Base-by-base conservation (phyloP, 2,329 filamentous ascomycete species). In the Fusarium lyarnte region DNA sequence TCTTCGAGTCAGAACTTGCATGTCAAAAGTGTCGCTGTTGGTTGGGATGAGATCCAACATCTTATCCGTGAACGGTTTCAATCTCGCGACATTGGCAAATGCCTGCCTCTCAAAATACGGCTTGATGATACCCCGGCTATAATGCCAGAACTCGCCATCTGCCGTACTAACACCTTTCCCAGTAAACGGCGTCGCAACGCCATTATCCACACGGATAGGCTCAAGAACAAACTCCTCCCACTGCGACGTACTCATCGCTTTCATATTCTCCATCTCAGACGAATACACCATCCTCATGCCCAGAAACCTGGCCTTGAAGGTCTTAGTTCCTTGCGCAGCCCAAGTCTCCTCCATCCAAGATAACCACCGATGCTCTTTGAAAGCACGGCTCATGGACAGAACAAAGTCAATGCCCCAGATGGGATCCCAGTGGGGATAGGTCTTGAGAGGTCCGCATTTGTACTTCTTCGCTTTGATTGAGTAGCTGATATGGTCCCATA, bases 181-280 rank as follows among this genome's bases (percentile, higher is more conserved):
- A 21, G 73, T 73, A 29, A 75, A 75, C 0, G 73, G 73, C 46
- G 66, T 65, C 4, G 63, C 63, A 4, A 70, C 69, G 2, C 66
- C 66, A 10, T 72, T 69, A 5, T 76, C 62, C 9, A 67, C 70
- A 14, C 73, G 68, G 31, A 74, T 75, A 0, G 73, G 72, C 43
- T 75, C 72, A 25, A 75, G 62, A 17, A 73, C 71, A 51, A 73
- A 74, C 33, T 69, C 66, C n/a, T 68, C 60, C 47, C 74, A 74
- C 23, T 74, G 72, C 27, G 73, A 74, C 11, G 73, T 73, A 7
- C 68, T 72, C 66, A 75, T 70, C 4, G 69, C 72, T 35, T 75
- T 75, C 54, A 75, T 62, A 49, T 70, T 73, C 36, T 75, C 72
- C 46, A 67, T 65, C 53, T 75, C 72, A n/a, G 51, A 73, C 3